A percentile compares a stretch with the other conserved stretches of the same genome.
Conservation (phyloP, 2,329 filamentous ascomycete genomes). For the Dendrostoma leiphaemia region DNA sequence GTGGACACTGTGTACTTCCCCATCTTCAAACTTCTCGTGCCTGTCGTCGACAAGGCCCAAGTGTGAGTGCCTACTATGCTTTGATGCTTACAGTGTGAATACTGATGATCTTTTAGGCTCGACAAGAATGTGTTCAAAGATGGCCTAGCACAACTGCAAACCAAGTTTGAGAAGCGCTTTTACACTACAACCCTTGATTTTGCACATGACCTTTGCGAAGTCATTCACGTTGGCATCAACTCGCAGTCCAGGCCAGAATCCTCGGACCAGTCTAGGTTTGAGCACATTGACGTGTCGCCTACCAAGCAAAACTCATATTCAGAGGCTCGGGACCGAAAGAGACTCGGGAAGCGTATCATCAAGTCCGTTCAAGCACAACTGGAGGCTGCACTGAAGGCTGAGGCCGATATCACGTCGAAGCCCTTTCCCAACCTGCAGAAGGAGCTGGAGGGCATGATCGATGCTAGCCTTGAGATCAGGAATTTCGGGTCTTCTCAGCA, state of each 20-base stretch:
- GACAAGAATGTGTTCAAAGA: slow-evolving; percentile 61
- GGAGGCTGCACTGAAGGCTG: slow-evolving; percentile 73
- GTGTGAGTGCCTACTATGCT: slow-evolving; percentile 58
- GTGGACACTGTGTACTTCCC: slow-evolving; percentile 93
- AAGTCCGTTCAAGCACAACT: slow-evolving; percentile 77
- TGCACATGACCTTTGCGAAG: slow-evolving; percentile 52
- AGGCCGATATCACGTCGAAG: slow-evolving; percentile 75
- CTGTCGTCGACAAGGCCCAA: slow-evolving; percentile 77
- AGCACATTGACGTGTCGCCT: slow-evolving; percentile 45
- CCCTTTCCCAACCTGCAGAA: slow-evolving; percentile 67
- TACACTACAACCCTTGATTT: slow-evolving; percentile 60
- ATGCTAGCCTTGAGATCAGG: slow-evolving; percentile 60
- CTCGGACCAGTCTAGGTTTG: slow-evolving; percentile 27
- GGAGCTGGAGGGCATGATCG: slow-evolving; percentile 72
- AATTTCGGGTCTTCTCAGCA: slow-evolving; percentile 36
- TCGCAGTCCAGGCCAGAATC: slow-evolving; percentile 31
- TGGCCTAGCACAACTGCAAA: slow-evolving; percentile 49
- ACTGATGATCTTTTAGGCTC: slow-evolving; percentile 50
- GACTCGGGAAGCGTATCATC: slow-evolving; percentile 84
- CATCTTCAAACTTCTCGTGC: slow-evolving; percentile 70
- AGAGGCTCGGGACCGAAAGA: slow-evolving; percentile 78
- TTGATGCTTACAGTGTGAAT: slow-evolving; percentile 17
- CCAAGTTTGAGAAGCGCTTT: slow-evolving; percentile 51
- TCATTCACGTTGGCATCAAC: slow-evolving; percentile 53
- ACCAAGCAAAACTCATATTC: slow-evolving; percentile 51